Conservation (phyloP, 805 yeast genomes). For the Kazachstania africana region DNA sequence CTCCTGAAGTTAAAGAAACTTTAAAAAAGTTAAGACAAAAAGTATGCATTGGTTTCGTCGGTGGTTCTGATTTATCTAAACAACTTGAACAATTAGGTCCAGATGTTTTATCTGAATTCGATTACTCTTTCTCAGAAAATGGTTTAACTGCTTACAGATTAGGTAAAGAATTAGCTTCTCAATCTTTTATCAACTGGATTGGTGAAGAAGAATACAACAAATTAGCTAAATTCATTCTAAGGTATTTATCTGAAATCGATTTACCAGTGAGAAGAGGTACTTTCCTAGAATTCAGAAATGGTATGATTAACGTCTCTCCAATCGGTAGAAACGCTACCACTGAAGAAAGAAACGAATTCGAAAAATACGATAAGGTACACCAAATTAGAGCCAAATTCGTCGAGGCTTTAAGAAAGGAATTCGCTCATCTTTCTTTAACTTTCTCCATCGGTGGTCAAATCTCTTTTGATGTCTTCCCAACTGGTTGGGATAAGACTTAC, state of each 20-base stretch:
- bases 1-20: slow-evolving; percentile 66
- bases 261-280: slow-evolving; percentile 98
- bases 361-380: slow-evolving; percentile 68
- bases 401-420: slow-evolving; percentile 67
- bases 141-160: slow-evolving; percentile 95
- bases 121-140: slow-evolving; percentile 93
- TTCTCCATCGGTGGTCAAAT: slow-evolving; percentile 99
- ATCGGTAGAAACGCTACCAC: slow-evolving; percentile 97
- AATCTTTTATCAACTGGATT: slow-evolving; percentile 88
- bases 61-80: slow-evolving; percentile 90
- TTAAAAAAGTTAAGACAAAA: slow-evolving; percentile 74
- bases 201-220: slow-evolving; percentile 92
- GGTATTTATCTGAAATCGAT: slow-evolving; percentile 75
- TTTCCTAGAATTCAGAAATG: slow-evolving; percentile 96
- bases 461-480: slow-evolving; percentile 98
- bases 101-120: slow-evolving; percentile 67
- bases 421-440: slow-evolving; percentile 76
- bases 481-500: slow-evolving; percentile 99
- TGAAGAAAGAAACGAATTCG: slow-evolving; percentile 86
- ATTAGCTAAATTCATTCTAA: slow-evolving; percentile 74
- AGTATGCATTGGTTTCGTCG: slow-evolving; percentile 93
- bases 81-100: slow-evolving; percentile 94
- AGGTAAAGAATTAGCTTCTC: slow-evolving; percentile 82
- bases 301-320: slow-evolving; percentile 97
- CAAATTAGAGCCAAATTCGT: slow-evolving; percentile 80